A percentile compares a stretch with the other conserved stretches of the same genome.
phyloP scores from a whole-genome alignment of 129 eudicot genomes.

The Artemisia annua region DNA sequence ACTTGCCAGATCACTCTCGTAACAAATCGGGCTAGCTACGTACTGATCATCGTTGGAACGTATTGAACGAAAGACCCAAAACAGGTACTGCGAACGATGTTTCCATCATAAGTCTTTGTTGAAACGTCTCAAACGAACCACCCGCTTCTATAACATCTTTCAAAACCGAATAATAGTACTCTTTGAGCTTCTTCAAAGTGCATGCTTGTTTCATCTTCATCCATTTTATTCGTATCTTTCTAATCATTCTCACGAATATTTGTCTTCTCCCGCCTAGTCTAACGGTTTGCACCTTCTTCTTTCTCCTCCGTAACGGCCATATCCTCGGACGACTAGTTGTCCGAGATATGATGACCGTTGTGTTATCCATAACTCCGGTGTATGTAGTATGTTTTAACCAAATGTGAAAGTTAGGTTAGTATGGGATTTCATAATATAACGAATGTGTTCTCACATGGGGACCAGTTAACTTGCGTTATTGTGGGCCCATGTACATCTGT shows the following conservation, averaged over 20 bases:
- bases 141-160: slow-evolving; percentile 56
- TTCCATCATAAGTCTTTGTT: slow-evolving; percentile 67
- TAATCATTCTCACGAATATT: slow-evolving; percentile 35
- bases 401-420: slow-evolving; percentile 5
- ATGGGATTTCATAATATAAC: neutral
- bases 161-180: slow-evolving; percentile 43
- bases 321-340: slow-evolving; percentile 34
- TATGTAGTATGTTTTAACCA: no score
- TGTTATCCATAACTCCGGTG: neutral
- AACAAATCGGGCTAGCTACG: neutral
- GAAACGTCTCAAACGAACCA: slow-evolving; percentile 49
- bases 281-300: slow-evolving; percentile 45
- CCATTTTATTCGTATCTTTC: slow-evolving; percentile 47
- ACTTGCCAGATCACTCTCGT: neutral
- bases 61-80: slow-evolving; percentile 55
- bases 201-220: slow-evolving; percentile 44
- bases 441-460: slow-evolving; percentile 21
- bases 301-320: slow-evolving; percentile 36
- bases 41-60: slow-evolving; percentile 25
- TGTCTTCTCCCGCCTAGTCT: slow-evolving; percentile 64
- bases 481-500: slow-evolving; percentile 29
- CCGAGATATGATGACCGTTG: slow-evolving; percentile 3
- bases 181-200: slow-evolving; percentile 57
- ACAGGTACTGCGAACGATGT: slow-evolving; percentile 68
- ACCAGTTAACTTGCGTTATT: slow-evolving; percentile 11